Evolutionary conservation across 2,329 filamentous ascomycete species (phyloP), one percentile per base, ranked within the genome.

Genomic region (Penicillium sp.): DNA sequence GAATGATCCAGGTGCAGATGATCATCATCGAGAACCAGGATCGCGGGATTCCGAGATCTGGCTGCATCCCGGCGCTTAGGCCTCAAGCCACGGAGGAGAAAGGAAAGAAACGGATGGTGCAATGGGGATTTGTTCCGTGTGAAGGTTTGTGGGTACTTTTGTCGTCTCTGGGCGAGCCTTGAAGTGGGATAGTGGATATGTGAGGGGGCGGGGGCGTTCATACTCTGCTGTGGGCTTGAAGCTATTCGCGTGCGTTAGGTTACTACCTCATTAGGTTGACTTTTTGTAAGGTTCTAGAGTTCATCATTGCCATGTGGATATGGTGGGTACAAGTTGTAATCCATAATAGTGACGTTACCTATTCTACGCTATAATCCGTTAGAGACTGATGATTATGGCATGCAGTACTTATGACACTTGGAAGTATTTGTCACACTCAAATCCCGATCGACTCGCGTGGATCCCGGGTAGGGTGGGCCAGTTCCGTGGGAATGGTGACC

Each of bases 361-460:
- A 16, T 16, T 16, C 14, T 3, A 33, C 16, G 31, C 14, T 14
- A 5, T 16, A 5, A 13, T 33, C 31, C 14, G 31, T 33, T 13
- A 14, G 5, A 13, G 11, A 31, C 29, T 1, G 29, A 31, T 31
- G 29, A 31, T 31, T 5, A 31, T 31, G 11, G 29, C 11, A 14
- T 26, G 31, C 31, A 31, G 29, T 31, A 31, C 29, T 31, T 3
- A 31, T 52, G 26, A 22, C 3, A 22, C 22, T 22, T 22, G 3
- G 16, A 43, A 41, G 19, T 55, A 60, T 58, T 60, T 55, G 52
- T 59, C 58, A 61, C 9, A 26, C 22, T 10, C 14, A 22, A 14
- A 37, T 41, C 35, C 50, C 60, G 58, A 62, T 59, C 57, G 44
- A 53, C 59, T 63, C 51, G 58, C 55, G 55, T 62, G 63, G 57